Conservation (phyloP, 306 rosid genomes). For the Arachis hypogaea region DNA sequence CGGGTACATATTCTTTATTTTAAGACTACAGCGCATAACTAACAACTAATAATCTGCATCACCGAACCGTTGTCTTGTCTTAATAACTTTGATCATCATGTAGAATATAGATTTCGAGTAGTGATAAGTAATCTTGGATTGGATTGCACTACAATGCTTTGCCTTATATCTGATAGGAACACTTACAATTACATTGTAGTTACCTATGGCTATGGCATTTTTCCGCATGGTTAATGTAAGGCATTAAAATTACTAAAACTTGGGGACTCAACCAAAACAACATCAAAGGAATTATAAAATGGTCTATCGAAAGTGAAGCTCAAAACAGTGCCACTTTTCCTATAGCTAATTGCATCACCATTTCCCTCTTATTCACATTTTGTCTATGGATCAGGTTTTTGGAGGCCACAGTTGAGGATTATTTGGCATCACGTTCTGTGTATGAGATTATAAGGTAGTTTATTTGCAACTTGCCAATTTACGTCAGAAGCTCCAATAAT, state of each 20-base stretch:
- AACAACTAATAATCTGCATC: too few relatives aligned
- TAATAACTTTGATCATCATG: too few relatives aligned
- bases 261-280: slow-evolving; percentile 34
- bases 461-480: not conserved
- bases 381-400: not conserved
- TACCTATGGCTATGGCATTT: slow-evolving; percentile 48
- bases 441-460: not conserved
- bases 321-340: slow-evolving; percentile 32
- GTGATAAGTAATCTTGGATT: too few relatives aligned
- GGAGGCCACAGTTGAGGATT: not conserved
- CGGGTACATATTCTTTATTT: too few relatives aligned
- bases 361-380: not conserved
- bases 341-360: not conserved
- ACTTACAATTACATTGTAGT: slow-evolving; percentile 41
- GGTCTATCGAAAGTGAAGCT: slow-evolving; percentile 53
- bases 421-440: not conserved
- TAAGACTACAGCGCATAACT: too few relatives aligned
- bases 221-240: slow-evolving; percentile 47
- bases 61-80: too few relatives aligned
- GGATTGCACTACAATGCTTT: too few relatives aligned
- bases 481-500: slow-evolving; percentile 43
- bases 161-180: too few relatives aligned
- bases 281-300: slow-evolving; percentile 43
- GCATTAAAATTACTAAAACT: slow-evolving; percentile 40
- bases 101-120: too few relatives aligned